These are phyloP conservation scores for Daedaleopsis nitida DNA, from an alignment of 768 basidiomycete genomes.

Conservation along the genomic window DNA sequence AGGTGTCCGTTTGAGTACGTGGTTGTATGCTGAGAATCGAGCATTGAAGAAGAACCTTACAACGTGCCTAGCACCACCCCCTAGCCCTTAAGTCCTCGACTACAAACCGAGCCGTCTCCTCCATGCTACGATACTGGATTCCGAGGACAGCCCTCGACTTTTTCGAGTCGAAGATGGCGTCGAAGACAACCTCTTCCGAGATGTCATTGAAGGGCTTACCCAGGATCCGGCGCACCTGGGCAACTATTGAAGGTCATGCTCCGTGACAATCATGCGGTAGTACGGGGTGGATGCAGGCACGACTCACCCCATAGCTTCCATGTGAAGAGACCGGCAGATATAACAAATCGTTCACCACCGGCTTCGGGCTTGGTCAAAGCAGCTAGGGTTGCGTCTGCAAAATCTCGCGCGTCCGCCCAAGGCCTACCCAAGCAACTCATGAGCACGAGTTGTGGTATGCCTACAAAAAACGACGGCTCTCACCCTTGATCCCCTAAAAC, in stretches of 20 bases:
- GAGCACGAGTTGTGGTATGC: background rate
- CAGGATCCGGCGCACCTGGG: background rate
- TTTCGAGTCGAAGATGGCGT: background rate
- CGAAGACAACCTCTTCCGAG: background rate
- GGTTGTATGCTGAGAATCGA: too few relatives aligned
- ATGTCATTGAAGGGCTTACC: background rate
- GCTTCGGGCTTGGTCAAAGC: conserved; percentile 30
- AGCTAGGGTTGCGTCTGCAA: conserved; percentile 12
- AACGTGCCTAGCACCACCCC: conserved; percentile 20
- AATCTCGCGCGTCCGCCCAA: conserved; percentile 26
- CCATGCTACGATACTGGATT: conserved; percentile 19
- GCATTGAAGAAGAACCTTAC: too few relatives aligned
- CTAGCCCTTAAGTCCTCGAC: conserved; percentile 25
- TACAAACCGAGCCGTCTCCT: conserved; percentile 22
- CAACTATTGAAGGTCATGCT: background rate
- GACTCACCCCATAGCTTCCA: conserved; percentile 18
- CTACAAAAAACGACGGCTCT: background rate
- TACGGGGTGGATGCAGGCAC: too few relatives aligned
- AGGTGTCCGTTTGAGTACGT: too few relatives aligned
- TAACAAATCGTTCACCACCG: conserved; percentile 40
- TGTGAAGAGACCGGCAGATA: conserved; percentile 16
- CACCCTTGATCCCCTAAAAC: background rate
- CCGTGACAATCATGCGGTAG: background rate
- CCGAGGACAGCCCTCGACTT: conserved; percentile 17
- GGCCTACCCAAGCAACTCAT: background rate